Evolutionary conservation across 495 filamentous ascomycete genomes (phyloP), one percentile per base, ranked within the genome.

Genomic region (Podospora conica): DNA sequence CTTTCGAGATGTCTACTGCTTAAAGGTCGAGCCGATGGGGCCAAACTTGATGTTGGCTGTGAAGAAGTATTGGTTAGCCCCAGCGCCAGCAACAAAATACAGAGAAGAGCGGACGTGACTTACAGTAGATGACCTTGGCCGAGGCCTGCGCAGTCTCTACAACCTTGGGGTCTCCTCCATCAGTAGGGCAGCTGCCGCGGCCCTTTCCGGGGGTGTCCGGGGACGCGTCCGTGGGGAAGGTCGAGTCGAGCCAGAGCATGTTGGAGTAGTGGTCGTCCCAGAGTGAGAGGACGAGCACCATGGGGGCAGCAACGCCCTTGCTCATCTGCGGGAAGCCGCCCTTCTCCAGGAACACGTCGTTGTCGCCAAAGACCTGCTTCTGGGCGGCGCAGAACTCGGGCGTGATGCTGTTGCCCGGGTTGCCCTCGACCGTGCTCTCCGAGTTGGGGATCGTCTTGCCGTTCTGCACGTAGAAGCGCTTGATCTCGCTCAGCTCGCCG

Each of bases 201-300:
- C 82, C 82, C 65, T 85, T 84, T 76, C 90, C 90, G 31, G 88
- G 87, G 7, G 69, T 69, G 58, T 78, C 55, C 22, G 67, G 56
- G 59, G 56, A 73, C 15, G 73, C 79, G 65, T 82, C 81, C 21
- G 81, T 77, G 2, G 90, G 90, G 80, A 88, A 91, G 76, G 77
- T 83, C 72, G 85, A 86, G 80, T 93, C 90, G 68, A 94, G 85
- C 90, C 90, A 92, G 64, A 88, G 81, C 90, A 92, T 93, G 78
- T 90, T 83, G 76, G 84, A 78, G 70, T 82, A 77, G 78, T 91
- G 84, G 75, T 91, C 89, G 71, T 90, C 88, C 89, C 89, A 91
- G 70, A 91, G 74, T 67, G 83, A 86, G 83, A 91, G 82, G 70
- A 89, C 88, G 22, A 91, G 82, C 40, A 90, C 90, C 87, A 91